A percentile compares a stretch with the other conserved stretches of the same genome.
phyloP scores from a whole-genome alignment of 257 asterid species.

The Fraxinus excelsior region DNA sequence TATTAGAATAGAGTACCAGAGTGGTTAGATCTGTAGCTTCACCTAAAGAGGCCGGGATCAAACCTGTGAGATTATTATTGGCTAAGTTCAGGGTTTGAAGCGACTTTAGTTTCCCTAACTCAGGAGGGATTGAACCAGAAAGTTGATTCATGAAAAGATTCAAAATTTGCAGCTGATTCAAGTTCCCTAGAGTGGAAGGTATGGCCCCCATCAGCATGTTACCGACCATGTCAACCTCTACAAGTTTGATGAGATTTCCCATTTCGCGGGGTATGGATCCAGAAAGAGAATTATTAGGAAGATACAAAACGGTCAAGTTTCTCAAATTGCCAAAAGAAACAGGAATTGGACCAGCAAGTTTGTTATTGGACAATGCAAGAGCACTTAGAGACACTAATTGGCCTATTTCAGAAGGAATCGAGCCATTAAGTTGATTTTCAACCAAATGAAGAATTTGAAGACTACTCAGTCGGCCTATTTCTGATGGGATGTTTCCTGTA shows the following conservation, averaged over 20 bases:
- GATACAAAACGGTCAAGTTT: not conserved
- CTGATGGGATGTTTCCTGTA: conserved; percentile 26
- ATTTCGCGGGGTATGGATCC: conserved; percentile 9
- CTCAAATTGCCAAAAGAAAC: conserved; percentile 1
- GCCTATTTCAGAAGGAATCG: not conserved
- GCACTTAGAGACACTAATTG: not conserved
- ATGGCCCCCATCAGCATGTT: conserved; percentile 17
- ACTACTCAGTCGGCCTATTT: conserved; percentile 18
- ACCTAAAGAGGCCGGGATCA: conserved; percentile 31
- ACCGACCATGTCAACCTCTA: not conserved
- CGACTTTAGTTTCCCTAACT: conserved; percentile 5
- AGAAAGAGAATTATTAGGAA: not conserved
- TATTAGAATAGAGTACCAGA: not conserved
- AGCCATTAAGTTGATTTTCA: conserved; percentile 1
- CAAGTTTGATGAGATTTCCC: not conserved
- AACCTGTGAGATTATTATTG: not conserved
- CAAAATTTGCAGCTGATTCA: not conserved
- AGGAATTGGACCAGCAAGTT: conserved; percentile 13
- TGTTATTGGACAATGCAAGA: not conserved
- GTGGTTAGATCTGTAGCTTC: conserved; percentile 8
- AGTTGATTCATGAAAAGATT: conserved; percentile 1
- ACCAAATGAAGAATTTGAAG: conserved; percentile 10
- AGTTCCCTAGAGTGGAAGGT: conserved; percentile 14
- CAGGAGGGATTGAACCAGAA: conserved; percentile 5
- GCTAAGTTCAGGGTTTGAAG: not conserved